Base-by-base conservation (phyloP, 805 yeast species). In the Wickerhamomyces queroliae region DNA sequence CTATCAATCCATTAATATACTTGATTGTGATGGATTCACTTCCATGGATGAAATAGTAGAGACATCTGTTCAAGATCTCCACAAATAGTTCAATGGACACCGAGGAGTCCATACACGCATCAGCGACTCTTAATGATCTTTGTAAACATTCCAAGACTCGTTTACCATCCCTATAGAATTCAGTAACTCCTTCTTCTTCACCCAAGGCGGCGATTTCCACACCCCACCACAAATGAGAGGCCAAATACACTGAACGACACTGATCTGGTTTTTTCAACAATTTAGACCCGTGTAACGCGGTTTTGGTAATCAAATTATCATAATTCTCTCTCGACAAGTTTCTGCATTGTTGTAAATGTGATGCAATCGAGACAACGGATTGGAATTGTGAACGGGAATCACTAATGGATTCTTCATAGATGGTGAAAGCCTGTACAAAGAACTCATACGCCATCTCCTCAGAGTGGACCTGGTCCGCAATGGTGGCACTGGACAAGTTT, bases 141-240 rank as follows among this genome's bases (percentile, higher is more conserved):
- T 89, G 96, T 33, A 91, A 69, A 58, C 96, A 89, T 55, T 93
- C 98, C 55, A 91, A 66, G 2, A 91, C 96, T 27, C 95, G 69
- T 53, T 86, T 86, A 27, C 75, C 76, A 43, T 69, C 74, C 35
- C 75, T 55, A 53, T 62, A 66, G 42, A 66, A 62, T 13, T 62
- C 57, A 1, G 62, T 66, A 19, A 62, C 63, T 20, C 69, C 73
- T 40, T 67, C 75, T 40, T 64, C 67, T 42, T 70, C 74, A 6
- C 66, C 74, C 40, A 61, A 51, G 2, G 61, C 68, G 17, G 72
- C 67, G 15, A 70, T 72, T 43, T 84, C 89, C 19, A 82, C 78
- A 54, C 91, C 83, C 93, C 95, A 86, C 96, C 96, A 93, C 36
- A 93, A 64, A 61, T 93, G 97, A 1, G 95, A 80, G 32, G 96